Conservation (phyloP, 192 early-diverging fungal genomes). For the Backusella westeae region DNA sequence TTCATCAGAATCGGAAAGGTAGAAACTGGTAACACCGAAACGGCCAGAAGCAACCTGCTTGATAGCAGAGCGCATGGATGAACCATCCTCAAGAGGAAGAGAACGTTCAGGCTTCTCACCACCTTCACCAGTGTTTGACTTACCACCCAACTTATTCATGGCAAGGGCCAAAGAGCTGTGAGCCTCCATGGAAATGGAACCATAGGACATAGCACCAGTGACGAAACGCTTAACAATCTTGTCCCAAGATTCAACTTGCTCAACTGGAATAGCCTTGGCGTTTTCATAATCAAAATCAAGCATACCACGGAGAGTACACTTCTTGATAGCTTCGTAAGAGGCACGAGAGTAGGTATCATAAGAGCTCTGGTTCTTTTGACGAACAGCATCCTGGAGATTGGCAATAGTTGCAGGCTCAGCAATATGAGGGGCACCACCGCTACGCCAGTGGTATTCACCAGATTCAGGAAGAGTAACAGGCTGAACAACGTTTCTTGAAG, state of each 20-base stretch:
- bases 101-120: conserved; percentile 93
- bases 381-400: conserved; percentile 93
- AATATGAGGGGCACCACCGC: conserved; percentile 89
- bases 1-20: conserved; percentile 93
- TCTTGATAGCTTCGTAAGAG: conserved; percentile 78
- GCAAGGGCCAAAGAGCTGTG: conserved; percentile 91
- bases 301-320: conserved; percentile 92
- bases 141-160: conserved; percentile 96
- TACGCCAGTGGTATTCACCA: conserved; percentile 97
- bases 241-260: conserved; percentile 98
- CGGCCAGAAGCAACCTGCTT: conserved; percentile 99
- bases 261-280: conserved; percentile 74
- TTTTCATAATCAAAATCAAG: conserved; percentile 85
- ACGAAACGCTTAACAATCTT: conserved; percentile 92
- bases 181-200: conserved; percentile 93
- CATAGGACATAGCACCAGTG: conserved; percentile 99
- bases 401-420: conserved; percentile 88
- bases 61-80: conserved; percentile 88
- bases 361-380: conserved; percentile 82
- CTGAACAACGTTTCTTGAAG: conserved; percentile 60
- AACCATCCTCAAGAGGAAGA: conserved; percentile 65
- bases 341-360: conserved; percentile 85
- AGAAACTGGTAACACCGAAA: conserved; percentile 96
- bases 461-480: conserved; percentile 82
- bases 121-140: conserved; percentile 98